Evolutionary conservation across 768 basidiomycete genomes (phyloP).

Genomic region (Collybia sp.): DNA sequence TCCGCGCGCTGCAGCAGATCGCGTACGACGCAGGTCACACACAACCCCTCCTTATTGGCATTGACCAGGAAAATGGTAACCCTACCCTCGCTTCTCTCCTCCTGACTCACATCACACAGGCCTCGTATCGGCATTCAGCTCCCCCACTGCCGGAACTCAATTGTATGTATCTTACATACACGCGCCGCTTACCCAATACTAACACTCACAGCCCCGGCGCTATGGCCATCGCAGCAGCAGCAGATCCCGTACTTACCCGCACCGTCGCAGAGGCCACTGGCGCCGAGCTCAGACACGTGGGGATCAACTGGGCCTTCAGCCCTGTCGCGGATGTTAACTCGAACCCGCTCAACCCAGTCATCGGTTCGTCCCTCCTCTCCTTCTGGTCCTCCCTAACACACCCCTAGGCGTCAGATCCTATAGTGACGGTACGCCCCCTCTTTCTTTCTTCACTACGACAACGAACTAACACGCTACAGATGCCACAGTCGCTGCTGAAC

Average conservation of each 20-base stretch:
- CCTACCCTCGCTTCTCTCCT: neutral
- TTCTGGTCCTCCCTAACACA: neutral
- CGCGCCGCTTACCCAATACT: neutral
- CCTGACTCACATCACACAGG: constrained; percentile 29
- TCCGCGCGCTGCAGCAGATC: constrained; percentile 45
- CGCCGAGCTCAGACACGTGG: constrained; percentile 51
- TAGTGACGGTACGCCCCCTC: constrained; percentile 48
- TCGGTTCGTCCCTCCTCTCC: constrained; percentile 36
- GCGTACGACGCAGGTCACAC: constrained; percentile 55
- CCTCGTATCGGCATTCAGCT: constrained; percentile 65
- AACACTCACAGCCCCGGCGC: constrained; percentile 55
- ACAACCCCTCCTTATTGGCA: constrained; percentile 59
- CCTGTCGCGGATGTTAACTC: constrained; percentile 73
- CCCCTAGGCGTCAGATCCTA: constrained; percentile 61
- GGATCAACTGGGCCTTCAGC: constrained; percentile 70
- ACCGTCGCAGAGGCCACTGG: constrained; percentile 45
- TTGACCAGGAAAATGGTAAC: constrained; percentile 70
- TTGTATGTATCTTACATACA: constrained; percentile 40
- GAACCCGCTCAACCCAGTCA: constrained; percentile 67
- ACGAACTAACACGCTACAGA: constrained; percentile 29
- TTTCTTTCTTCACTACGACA: neutral
- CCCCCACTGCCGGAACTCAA: constrained; percentile 53
- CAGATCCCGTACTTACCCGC: constrained; percentile 36
- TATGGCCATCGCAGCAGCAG: constrained; percentile 64
- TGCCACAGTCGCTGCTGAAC: constrained; percentile 44